Base-by-base conservation (phyloP, 768 basidiomycete species). In the Amanita exitialis region DNA sequence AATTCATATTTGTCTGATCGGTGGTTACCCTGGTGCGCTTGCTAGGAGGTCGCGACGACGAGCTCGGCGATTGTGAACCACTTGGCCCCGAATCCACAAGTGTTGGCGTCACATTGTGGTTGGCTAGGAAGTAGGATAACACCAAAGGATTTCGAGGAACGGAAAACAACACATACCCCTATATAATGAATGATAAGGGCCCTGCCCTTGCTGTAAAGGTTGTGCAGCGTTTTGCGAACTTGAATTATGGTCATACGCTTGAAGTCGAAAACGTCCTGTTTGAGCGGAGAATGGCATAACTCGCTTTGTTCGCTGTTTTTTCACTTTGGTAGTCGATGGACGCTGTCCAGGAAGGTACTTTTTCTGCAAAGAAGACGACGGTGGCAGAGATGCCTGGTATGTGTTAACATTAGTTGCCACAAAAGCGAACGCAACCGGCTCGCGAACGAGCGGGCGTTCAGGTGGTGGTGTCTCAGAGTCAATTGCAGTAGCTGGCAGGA, bases 261-360 rank as follows among this genome's bases (percentile, higher is more conserved):
- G 53, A n/a, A 82, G 57, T 44, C 77, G 75, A 62, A 82, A 82
- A 28, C 71, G 70, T 39, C 62, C 58, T 1, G 73, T 76, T 52
- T 78, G 76, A n/a, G 66, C 60, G 25, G 71, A 66, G 57, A 69
- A 79, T 7, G 69, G 69, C 21, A 66, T 64, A 16, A 59, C 56
- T 53, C 64, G 66, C 61, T 65, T 66, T 51, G 60, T 54, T 56
- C 55, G 61, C 62, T 49, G 55, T 57, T 56, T 36, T 44, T 49
- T 58, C 56, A 59, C 60, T 38, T 59, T 53, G 5, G 30, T 36
- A 10, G 52, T 53, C 8, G 58, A 58, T 25, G 69, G 67, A 13
- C 58, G 63, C 58, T 82, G 80, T 6, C 80, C 80, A n/a, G 80
- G 80, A 34, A 82, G 70, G 58, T 78, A 82, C 27, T 62, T 56